Evolutionary conservation across 2,329 filamentous ascomycete species (phyloP).

Genomic region (Alternaria arborescens): DNA sequence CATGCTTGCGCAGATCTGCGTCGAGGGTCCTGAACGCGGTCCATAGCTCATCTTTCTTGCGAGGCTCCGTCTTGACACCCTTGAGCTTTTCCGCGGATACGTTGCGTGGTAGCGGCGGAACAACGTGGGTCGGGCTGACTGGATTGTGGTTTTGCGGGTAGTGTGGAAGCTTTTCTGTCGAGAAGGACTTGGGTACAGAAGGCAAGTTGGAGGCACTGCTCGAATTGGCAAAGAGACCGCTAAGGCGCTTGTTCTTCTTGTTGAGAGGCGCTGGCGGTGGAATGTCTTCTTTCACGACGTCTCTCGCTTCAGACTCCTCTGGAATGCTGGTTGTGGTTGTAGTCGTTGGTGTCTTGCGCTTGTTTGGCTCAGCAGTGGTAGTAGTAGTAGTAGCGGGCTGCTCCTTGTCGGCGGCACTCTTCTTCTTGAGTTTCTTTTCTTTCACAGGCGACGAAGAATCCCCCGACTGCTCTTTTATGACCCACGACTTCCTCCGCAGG

Average conservation of each 20-base stretch:
- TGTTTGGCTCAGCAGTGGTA: conserved; percentile 27
- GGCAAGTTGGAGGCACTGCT: conserved; percentile 48
- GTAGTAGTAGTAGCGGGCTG: conserved; percentile 5
- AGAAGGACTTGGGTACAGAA: conserved; percentile 59
- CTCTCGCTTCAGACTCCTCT: conserved; percentile 37
- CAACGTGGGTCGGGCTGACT: conserved; percentile 43
- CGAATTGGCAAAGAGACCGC: conserved; percentile 42
- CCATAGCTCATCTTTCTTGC: conserved; percentile 75
- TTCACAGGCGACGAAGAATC: conserved; percentile 27
- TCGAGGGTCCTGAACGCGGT: conserved; percentile 73
- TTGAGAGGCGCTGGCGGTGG: conserved; percentile 35
- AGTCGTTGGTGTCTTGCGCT: conserved; percentile 35
- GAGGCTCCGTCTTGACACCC: conserved; percentile 51
- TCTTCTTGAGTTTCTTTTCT: conserved; percentile 28
- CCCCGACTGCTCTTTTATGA: conserved; percentile 30
- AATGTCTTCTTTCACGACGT: conserved; percentile 33
- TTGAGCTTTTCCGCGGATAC: conserved; percentile 54
- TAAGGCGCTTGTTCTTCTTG: conserved; percentile 50
- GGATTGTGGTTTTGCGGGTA: conserved; percentile 45
- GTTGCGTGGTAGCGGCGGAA: conserved; percentile 55
- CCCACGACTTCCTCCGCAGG: conserved; percentile 50
- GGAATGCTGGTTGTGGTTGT: conserved; percentile 39
- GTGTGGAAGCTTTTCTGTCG: conserved; percentile 56
- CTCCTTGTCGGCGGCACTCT: conserved; percentile 29
- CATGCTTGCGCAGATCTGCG: conserved; percentile 71